A percentile compares a stretch with the other conserved stretches of the same genome.
Evolutionary conservation across 257 asterid species (phyloP).

Genomic region (Ilex aquifolium): DNA sequence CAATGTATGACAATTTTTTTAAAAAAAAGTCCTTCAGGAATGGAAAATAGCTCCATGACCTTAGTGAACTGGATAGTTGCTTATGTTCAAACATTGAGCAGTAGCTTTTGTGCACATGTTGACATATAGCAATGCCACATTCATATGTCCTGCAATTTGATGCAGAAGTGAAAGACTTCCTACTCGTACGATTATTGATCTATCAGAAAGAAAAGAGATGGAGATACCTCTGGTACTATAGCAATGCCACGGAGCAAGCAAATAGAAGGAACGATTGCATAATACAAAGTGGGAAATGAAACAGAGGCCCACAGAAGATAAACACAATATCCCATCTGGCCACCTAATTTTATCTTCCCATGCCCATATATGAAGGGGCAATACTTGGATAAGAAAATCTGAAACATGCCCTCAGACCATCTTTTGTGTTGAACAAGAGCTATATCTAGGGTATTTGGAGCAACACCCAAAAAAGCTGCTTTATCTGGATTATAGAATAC

Average conservation of each 20-base stretch:
- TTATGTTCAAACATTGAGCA: no score
- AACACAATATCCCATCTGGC: slow-evolving; percentile 64
- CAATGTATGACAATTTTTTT: no score
- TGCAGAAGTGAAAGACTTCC: neutral
- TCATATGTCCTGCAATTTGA: neutral
- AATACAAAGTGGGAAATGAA: slow-evolving; percentile 47
- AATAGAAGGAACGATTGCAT: slow-evolving; percentile 36
- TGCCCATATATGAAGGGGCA: slow-evolving; percentile 60
- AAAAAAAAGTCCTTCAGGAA: no score
- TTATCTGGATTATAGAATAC: slow-evolving; percentile 52
- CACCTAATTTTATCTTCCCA: slow-evolving; percentile 45
- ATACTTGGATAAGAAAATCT: slow-evolving; percentile 63
- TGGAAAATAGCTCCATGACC: no score
- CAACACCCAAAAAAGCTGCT: slow-evolving; percentile 60
- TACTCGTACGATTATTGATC: no score
- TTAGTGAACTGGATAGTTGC: no score
- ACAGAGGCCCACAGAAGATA: slow-evolving; percentile 60
- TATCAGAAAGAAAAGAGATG: neutral
- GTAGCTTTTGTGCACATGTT: no score
- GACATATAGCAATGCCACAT: neutral
- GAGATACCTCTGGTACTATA: slow-evolving; percentile 52
- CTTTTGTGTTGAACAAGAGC: slow-evolving; percentile 69
- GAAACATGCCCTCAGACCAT: slow-evolving; percentile 81
- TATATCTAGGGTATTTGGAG: slow-evolving; percentile 49
- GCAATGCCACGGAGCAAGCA: slow-evolving; percentile 38